These are phyloP conservation scores for Sindora glabra DNA, from an alignment of 306 rosid species.

Conservation along the genomic window DNA sequence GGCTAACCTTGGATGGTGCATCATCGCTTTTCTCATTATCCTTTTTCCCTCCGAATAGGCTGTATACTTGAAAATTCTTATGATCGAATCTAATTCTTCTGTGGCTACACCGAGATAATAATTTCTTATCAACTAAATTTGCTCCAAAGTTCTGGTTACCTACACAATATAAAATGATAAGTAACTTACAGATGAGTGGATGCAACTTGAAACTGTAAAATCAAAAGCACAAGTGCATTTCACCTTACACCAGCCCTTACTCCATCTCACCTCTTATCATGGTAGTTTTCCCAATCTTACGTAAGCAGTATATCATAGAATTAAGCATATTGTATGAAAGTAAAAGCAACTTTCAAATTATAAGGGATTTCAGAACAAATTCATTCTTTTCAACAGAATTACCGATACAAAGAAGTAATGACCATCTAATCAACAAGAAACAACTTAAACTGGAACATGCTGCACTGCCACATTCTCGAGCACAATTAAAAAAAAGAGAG, in stretches of 20 bases:
- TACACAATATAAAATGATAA: constrained; percentile 7
- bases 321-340: neutral
- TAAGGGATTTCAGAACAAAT: neutral
- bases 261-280: neutral
- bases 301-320: neutral
- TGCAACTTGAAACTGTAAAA: neutral
- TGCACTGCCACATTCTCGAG: neutral
- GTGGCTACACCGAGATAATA: constrained; percentile 16
- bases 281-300: neutral
- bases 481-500: neutral
- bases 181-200: neutral
- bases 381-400: neutral
- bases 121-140: constrained; percentile 34
- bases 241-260: neutral
- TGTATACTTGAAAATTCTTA: constrained; percentile 36
- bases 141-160: constrained; percentile 39
- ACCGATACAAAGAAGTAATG: neutral
- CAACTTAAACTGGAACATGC: neutral
- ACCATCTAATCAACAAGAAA: neutral
- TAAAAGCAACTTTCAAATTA: neutral
- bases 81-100: constrained; percentile 20
- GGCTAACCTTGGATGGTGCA: constrained; percentile 57
- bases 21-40: constrained; percentile 54
- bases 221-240: neutral
- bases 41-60: constrained; percentile 71